phyloP scores from a whole-genome alignment of 495 filamentous ascomycete genomes.

The Hapsidospora chrysogenum region DNA sequence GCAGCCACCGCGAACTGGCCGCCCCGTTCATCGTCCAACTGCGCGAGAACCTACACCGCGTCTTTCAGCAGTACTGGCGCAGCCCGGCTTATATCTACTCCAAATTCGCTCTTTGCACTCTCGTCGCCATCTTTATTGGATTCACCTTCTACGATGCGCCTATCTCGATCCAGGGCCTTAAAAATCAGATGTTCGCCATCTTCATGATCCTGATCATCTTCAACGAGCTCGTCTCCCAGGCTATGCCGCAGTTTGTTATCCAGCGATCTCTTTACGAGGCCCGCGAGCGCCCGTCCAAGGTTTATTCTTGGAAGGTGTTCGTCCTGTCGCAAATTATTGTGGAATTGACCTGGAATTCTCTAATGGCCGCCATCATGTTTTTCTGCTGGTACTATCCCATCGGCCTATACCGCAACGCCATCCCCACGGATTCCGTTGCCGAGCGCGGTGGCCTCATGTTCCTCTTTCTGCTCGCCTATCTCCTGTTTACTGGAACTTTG shows the following conservation, averaged over 20 bases:
- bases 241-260: conserved; percentile 42
- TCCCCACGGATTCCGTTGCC: conserved; percentile 18
- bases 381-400: conserved; percentile 41
- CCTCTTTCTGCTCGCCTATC: conserved; percentile 33
- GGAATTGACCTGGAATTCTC: conserved; percentile 46
- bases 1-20: conserved; percentile 13
- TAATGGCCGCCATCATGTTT: conserved; percentile 38
- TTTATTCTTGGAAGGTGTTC: conserved; percentile 51
- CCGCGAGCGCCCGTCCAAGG: conserved; percentile 44
- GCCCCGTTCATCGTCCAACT: conserved; percentile 11
- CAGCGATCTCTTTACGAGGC: conserved; percentile 45
- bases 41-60: conserved; percentile 13
- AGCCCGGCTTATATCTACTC: conserved; percentile 49
- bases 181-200: conserved; percentile 49
- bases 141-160: conserved; percentile 50
- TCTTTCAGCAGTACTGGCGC: conserved; percentile 54
- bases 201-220: conserved; percentile 34
- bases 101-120: conserved; percentile 22
- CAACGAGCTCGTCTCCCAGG: conserved; percentile 16
- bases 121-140: conserved; percentile 21
- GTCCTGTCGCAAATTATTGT: conserved; percentile 42
- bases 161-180: conserved; percentile 43
- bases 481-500: conserved; percentile 40
- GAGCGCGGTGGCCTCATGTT: conserved; percentile 42
- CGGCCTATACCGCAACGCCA: conserved; percentile 34